Conservation (phyloP, 2,329 filamentous ascomycete genomes). For the Fusarium protoensiforme region DNA sequence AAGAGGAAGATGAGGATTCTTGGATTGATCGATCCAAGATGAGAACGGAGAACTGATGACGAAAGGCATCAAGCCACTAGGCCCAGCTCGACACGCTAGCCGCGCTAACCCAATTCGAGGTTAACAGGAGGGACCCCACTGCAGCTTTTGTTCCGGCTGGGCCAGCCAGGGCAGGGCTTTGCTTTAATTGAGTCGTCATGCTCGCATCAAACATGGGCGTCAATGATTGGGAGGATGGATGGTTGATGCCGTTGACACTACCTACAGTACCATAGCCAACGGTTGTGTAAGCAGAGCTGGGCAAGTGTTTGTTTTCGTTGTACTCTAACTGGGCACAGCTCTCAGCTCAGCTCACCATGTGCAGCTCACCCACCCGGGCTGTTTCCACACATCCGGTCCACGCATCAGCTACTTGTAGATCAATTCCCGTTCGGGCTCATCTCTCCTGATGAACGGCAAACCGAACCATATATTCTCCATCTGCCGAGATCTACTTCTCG, state of each 20-base stretch:
- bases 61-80: slow-evolving; percentile 40
- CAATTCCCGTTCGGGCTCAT: slow-evolving; percentile 14
- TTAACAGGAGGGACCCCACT: slow-evolving; percentile 25
- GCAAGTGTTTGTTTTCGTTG: background rate
- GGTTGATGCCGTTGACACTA: background rate
- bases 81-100: background rate
- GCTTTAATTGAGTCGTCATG: background rate
- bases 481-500: slow-evolving; percentile 33
- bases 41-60: slow-evolving; percentile 38
- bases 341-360: background rate
- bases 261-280: background rate
- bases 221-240: background rate
- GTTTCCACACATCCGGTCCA: slow-evolving; percentile 26
- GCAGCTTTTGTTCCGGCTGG: slow-evolving; percentile 10
- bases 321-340: background rate
- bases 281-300: background rate
- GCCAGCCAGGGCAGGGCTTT: background rate
- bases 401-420: slow-evolving; percentile 20
- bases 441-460: slow-evolving; percentile 5
- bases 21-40: slow-evolving; percentile 17
- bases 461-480: slow-evolving; percentile 12
- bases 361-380: background rate
- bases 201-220: background rate
- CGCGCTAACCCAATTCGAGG: slow-evolving; percentile 24
- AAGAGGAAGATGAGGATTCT: slow-evolving; percentile 27